Conservation (phyloP, 176 grass and related monocot genomes). For the Bromus sterilis region DNA sequence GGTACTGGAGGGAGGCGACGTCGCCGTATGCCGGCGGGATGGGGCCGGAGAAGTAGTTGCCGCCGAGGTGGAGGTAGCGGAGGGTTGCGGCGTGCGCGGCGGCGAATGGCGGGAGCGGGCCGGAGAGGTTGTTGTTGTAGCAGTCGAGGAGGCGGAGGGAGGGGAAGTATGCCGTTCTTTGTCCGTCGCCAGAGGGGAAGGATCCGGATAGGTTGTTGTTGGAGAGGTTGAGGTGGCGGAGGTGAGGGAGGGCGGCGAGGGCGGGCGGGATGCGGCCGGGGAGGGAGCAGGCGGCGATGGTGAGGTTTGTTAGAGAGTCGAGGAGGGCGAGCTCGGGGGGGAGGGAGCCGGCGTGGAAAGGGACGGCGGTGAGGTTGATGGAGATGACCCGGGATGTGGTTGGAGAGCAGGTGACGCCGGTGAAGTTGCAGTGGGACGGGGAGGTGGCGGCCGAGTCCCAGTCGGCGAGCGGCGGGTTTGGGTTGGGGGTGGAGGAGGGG, state of each 20-base stretch:
- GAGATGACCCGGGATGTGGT: constrained; percentile 37
- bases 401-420: constrained; percentile 50
- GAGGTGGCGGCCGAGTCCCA: constrained; percentile 32
- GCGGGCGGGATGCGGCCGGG: constrained; percentile 19
- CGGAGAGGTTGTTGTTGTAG: constrained; percentile 89
- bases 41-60: constrained; percentile 69
- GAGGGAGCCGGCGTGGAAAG: constrained; percentile 29
- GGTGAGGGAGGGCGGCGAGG: constrained; percentile 21
- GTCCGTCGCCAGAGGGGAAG: accelerated
- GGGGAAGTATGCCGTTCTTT: constrained; percentile 13
- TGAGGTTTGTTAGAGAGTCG: constrained; percentile 53
- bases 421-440: constrained; percentile 49
- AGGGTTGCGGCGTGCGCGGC: not conserved
- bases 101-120: constrained; percentile 34
- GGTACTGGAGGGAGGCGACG: constrained; percentile 48
- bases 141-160: constrained; percentile 45
- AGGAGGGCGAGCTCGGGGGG: constrained; percentile 40
- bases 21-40: constrained; percentile 53
- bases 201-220: constrained; percentile 65
- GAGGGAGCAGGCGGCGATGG: constrained; percentile 43
- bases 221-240: constrained; percentile 73
- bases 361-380: constrained; percentile 45
- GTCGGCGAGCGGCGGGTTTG: constrained; percentile 47
- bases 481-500: not conserved
- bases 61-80: constrained; percentile 68